A percentile compares a stretch with the other conserved stretches of the same genome.
phyloP scores from a whole-genome alignment of 495 filamentous ascomycete species.

The Penicillium canescens region DNA sequence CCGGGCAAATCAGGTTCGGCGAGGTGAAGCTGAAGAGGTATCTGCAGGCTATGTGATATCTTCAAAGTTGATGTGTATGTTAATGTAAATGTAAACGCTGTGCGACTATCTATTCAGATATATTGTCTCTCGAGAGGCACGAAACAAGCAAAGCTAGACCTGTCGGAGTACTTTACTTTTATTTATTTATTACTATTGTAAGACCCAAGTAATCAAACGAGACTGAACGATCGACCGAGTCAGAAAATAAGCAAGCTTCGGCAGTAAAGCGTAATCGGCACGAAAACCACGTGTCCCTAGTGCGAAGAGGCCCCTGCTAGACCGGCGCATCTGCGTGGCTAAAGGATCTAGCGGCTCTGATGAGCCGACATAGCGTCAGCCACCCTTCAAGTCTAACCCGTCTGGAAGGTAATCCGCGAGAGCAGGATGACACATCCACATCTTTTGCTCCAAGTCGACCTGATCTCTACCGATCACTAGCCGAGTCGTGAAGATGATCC shows the following conservation, averaged over 20 bases:
- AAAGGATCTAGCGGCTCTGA: neutral
- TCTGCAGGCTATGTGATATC: too few relatives aligned
- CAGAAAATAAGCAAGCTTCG: constrained; percentile 2
- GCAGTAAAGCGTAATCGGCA: constrained; percentile 1
- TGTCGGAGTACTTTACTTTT: too few relatives aligned
- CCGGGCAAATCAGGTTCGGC: too few relatives aligned
- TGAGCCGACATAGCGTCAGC: too few relatives aligned
- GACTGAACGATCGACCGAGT: neutral
- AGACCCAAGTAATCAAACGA: neutral
- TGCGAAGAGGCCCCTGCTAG: constrained; percentile 1
- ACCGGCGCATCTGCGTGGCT: neutral
- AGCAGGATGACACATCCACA: neutral
- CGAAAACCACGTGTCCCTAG: constrained; percentile 7
- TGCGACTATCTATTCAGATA: too few relatives aligned
- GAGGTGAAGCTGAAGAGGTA: too few relatives aligned
- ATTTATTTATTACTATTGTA: neutral
- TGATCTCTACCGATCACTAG: too few relatives aligned
- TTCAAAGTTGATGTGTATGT: too few relatives aligned
- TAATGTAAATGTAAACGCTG: too few relatives aligned
- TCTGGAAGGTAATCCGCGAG: neutral
- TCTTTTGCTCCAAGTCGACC: too few relatives aligned
- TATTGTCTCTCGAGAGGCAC: too few relatives aligned
- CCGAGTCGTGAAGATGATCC: constrained; percentile 7
- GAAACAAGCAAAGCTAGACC: too few relatives aligned
- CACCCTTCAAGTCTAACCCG: neutral